These are phyloP conservation scores for Debaryomyces maramus DNA, from an alignment of 805 yeast species.

Conservation along the genomic window DNA sequence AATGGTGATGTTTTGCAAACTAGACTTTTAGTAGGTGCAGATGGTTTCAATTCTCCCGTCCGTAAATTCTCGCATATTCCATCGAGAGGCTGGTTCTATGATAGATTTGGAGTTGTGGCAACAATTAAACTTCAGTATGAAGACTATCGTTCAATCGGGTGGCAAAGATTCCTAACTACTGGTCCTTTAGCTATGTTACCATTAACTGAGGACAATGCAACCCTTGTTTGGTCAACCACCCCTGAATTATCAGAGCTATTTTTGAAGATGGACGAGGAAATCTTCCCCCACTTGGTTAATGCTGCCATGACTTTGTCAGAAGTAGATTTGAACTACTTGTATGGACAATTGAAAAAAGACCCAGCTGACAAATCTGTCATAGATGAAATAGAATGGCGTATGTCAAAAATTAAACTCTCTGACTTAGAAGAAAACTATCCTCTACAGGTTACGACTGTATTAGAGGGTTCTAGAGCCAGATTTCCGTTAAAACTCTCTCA, in stretches of 20 bases:
- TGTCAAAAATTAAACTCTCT: constrained; percentile 40
- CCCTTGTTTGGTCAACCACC: constrained; percentile 90
- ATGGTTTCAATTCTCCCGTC: constrained; percentile 93
- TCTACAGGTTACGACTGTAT: constrained; percentile 58
- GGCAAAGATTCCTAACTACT: constrained; percentile 88
- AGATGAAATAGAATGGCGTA: constrained; percentile 75
- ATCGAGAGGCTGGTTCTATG: constrained; percentile 90
- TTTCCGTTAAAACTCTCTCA: constrained; percentile 89
- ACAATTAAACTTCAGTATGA: constrained; percentile 74
- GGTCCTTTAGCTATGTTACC: constrained; percentile 95
- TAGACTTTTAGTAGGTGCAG: constrained; percentile 88
- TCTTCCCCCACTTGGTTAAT: constrained; percentile 71
- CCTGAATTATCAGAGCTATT: constrained; percentile 70
- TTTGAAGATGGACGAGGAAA: constrained; percentile 54
- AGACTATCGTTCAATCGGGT: constrained; percentile 71
- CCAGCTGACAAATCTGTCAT: constrained; percentile 49
- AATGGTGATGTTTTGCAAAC: constrained; percentile 66
- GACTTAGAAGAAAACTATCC: constrained; percentile 66
- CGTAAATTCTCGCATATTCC: constrained; percentile 77
- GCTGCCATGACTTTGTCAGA: constrained; percentile 83
- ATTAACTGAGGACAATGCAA: constrained; percentile 80
- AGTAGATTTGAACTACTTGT: constrained; percentile 74
- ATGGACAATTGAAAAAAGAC: constrained; percentile 37
- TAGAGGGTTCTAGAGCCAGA: constrained; percentile 69
- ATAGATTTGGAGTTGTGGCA: constrained; percentile 90